phyloP scores from a whole-genome alignment of 2,329 filamentous ascomycete species.

The Fusarium staphyleae region DNA sequence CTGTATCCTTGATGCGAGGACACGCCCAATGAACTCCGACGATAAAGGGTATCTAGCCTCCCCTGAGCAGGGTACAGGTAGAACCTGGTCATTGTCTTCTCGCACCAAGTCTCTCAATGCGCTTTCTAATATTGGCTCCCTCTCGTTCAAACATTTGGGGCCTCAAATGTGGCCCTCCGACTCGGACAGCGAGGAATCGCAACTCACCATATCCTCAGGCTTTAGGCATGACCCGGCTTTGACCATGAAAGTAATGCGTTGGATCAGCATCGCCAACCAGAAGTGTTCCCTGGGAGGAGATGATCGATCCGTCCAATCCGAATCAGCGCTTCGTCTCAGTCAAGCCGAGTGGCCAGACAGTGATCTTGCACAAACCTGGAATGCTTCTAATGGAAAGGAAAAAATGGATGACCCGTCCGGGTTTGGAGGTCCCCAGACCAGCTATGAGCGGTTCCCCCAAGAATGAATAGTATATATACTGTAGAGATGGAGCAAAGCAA shows the following conservation, averaged over 20 bases:
- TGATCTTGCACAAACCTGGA: no score
- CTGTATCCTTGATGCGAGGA: conserved; percentile 11
- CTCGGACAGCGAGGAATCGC: conserved; percentile 16
- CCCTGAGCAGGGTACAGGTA: conserved; percentile 1
- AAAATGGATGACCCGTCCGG: no score
- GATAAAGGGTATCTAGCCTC: neutral
- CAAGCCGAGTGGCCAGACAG: no score
- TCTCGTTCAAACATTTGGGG: conserved; percentile 26
- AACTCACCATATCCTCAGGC: conserved; percentile 14
- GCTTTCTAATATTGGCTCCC: conserved; percentile 6
- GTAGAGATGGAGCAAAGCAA: no score
- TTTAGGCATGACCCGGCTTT: conserved; percentile 4
- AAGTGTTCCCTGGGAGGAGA: conserved; percentile 3
- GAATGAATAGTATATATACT: no score
- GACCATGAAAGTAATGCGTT: conserved; percentile 19
- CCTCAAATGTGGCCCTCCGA: conserved; percentile 12
- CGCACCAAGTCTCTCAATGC: conserved; percentile 2
- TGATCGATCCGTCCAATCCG: neutral
- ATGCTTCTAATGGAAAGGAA: no score
- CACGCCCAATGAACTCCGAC: neutral
- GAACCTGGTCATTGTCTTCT: conserved; percentile 11
- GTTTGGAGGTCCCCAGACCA: no score
- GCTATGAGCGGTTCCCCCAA: no score
- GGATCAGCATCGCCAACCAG: conserved; percentile 2
- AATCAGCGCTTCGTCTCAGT: no score